phyloP scores from a whole-genome alignment of 345 rosid genomes.

The Ailanthus altissimus region DNA sequence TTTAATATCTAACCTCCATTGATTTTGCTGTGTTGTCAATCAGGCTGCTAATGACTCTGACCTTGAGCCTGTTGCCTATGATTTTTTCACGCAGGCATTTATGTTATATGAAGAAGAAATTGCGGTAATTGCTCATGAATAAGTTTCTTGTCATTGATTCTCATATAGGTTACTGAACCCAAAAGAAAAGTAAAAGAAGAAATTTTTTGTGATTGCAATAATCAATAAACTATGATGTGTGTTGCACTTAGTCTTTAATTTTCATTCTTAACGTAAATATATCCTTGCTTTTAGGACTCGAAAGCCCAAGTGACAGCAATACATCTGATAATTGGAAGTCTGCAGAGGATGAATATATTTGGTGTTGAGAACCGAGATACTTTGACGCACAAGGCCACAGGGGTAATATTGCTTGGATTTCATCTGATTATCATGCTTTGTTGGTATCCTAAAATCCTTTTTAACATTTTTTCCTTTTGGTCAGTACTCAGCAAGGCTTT shows the following conservation, averaged over 20 bases:
- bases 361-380: conserved; percentile 89
- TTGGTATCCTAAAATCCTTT: conserved; percentile 7
- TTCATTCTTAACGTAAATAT: neutral
- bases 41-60: conserved; percentile 88
- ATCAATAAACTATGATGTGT: conserved; percentile 8
- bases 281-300: conserved; percentile 58
- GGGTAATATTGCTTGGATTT: conserved; percentile 50
- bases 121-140: conserved; percentile 47
- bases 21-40: conserved; percentile 24
- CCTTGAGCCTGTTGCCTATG: conserved; percentile 84
- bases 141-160: neutral
- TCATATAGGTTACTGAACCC: neutral
- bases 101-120: conserved; percentile 87
- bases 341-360: conserved; percentile 87
- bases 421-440: conserved; percentile 12
- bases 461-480: conserved; percentile 16
- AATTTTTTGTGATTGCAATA: neutral
- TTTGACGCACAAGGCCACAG: conserved; percentile 89
- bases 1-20: conserved; percentile 9
- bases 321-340: conserved; percentile 79
- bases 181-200: neutral
- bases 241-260: neutral
- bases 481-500: conserved; percentile 88
- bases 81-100: conserved; percentile 81
- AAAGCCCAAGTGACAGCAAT: conserved; percentile 83